Conservation (phyloP, 164 flowering plant species). For the Protea cynaroides region DNA sequence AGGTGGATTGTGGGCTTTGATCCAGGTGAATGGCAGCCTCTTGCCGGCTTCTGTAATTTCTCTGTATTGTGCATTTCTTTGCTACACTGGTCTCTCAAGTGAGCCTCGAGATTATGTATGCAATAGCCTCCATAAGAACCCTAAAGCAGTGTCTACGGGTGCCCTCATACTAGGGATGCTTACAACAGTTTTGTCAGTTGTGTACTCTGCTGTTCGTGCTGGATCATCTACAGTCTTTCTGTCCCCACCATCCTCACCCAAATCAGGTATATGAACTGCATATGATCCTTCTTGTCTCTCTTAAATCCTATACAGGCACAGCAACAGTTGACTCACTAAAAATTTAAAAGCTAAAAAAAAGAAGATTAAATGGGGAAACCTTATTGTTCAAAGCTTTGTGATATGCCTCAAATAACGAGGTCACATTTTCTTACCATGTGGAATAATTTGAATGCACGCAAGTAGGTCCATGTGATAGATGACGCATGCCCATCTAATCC, state of each 20-base stretch:
- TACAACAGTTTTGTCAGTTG: constrained; percentile 88
- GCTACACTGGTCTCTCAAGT: constrained; percentile 84
- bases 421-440: too few relatives aligned
- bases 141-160: constrained; percentile 65
- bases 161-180: constrained; percentile 91
- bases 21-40: constrained; percentile 94
- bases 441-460: too few relatives aligned
- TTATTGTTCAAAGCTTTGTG: too few relatives aligned
- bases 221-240: constrained; percentile 92
- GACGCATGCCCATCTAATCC: too few relatives aligned
- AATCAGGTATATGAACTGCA: constrained; percentile 47
- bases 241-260: constrained; percentile 96
- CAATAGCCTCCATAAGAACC: constrained; percentile 80
- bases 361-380: too few relatives aligned
- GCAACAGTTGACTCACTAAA: background rate
- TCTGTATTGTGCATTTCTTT: constrained; percentile 83
- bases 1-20: constrained; percentile 2
- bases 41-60: constrained; percentile 96
- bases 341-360: background rate
- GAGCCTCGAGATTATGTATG: constrained; percentile 90
- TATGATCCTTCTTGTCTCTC: background rate
- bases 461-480: too few relatives aligned
- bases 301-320: background rate
- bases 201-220: constrained; percentile 93
- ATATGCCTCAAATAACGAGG: too few relatives aligned